Percentiles rank a stretch among this genome's conserved stretches.
Evolutionary conservation across 805 yeast species (phyloP).

Genomic region (Teunomyces pallodes): DNA sequence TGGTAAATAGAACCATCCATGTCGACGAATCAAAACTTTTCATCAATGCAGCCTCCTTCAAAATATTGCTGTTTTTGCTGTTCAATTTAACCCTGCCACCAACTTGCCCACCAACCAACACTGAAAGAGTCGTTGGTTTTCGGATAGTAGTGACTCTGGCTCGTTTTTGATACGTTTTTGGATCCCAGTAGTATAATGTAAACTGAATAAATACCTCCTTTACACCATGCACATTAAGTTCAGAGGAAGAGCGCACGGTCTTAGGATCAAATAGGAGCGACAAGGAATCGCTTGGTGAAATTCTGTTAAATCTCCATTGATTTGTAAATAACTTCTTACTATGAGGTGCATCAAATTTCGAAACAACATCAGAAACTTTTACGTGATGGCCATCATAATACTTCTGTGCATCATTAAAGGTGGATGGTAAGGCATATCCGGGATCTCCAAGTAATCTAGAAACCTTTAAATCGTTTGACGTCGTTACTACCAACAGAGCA

Average conservation of each 20-base stretch:
- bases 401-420: constrained; percentile 22
- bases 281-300: constrained; percentile 20
- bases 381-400: constrained; percentile 20
- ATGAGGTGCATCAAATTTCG: constrained; percentile 30
- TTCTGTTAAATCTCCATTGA: constrained; percentile 29
- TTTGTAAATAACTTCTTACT: constrained; percentile 37
- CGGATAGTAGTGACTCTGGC: constrained; percentile 30
- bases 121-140: constrained; percentile 26
- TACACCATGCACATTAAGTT: constrained; percentile 14
- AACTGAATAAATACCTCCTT: constrained; percentile 33
- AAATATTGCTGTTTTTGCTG: constrained; percentile 14
- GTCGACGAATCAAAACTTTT: constrained; percentile 32
- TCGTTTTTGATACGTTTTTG: constrained; percentile 15
- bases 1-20: constrained; percentile 29
- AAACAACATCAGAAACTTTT: constrained; percentile 32
- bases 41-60: constrained; percentile 25
- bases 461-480: constrained; percentile 33
- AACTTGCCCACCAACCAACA: constrained; percentile 12
- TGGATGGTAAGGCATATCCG: constrained; percentile 34
- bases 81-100: constrained; percentile 2
- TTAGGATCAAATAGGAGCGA: constrained; percentile 35
- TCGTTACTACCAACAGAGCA: constrained; percentile 21
- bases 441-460: constrained; percentile 27
- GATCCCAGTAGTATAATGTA: constrained; percentile 28
- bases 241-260: constrained; percentile 21